These are phyloP conservation scores for Aspergillus japonicus DNA, from an alignment of 2,329 filamentous ascomycete species.

Conservation along the genomic window DNA sequence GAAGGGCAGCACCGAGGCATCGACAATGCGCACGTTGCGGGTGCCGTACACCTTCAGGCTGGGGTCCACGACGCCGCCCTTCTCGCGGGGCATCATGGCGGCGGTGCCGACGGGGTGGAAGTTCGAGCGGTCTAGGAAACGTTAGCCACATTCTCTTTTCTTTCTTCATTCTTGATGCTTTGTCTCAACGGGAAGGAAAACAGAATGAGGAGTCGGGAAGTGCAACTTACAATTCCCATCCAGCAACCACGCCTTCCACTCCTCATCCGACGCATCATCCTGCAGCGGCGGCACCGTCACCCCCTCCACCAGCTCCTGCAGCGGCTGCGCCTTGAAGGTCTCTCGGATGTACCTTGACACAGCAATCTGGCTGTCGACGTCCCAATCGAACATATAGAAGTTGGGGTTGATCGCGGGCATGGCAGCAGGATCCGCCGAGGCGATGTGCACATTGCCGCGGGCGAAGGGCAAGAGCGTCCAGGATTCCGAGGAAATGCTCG, in stretches of 20 bases:
- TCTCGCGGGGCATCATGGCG: slow-evolving; percentile 9
- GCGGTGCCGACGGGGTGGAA: slow-evolving; percentile 11
- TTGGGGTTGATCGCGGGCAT: slow-evolving; percentile 30
- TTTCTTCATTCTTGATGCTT: too few species aligned
- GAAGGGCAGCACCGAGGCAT: slow-evolving; percentile 34
- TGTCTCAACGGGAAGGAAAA: too few species aligned
- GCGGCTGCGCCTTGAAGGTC: slow-evolving; percentile 18
- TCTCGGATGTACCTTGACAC: slow-evolving; percentile 17
- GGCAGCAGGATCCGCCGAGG: slow-evolving; percentile 24
- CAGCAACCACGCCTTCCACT: slow-evolving; percentile 25
- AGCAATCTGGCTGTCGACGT: slow-evolving; percentile 8
- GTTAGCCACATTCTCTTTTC: too few species aligned
- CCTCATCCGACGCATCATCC: slow-evolving; percentile 19
- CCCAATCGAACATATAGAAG: slow-evolving; percentile 32
- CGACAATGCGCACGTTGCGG: slow-evolving; percentile 29
- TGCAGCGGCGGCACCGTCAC: not conserved
- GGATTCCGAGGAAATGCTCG: slow-evolving; percentile 21
- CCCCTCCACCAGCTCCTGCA: slow-evolving; percentile 21
- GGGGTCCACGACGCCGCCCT: slow-evolving; percentile 5
- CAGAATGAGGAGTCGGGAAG: too few species aligned
- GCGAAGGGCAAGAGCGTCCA: slow-evolving; percentile 33
- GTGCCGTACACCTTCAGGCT: slow-evolving; percentile 9
- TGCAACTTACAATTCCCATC: too few species aligned
- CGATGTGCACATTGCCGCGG: slow-evolving; percentile 30
- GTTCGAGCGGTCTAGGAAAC: not conserved